phyloP scores from a whole-genome alignment of 164 flowering plant species.

The Tetracentron sinense region DNA sequence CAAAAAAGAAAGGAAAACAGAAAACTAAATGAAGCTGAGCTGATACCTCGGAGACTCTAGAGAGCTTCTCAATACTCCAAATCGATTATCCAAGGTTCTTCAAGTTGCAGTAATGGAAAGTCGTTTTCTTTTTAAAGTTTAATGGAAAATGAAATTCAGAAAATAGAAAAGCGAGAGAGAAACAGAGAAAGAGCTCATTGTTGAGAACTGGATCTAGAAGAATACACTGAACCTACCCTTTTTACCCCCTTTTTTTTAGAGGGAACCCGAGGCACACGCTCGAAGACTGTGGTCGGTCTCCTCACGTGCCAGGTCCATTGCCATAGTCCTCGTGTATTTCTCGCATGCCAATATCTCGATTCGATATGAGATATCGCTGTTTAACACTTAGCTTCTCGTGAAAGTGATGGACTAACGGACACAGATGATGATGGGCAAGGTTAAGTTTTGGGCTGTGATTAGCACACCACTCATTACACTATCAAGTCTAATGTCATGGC shows the following conservation, averaged over 20 bases:
- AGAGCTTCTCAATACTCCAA: not conserved
- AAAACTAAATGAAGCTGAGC: not conserved
- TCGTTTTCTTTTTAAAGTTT: not conserved
- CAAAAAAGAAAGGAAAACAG: not conserved
- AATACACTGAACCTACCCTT: not conserved
- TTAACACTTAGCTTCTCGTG: too few species aligned
- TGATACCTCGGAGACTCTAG: conserved; percentile 3
- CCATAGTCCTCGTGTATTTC: too few species aligned
- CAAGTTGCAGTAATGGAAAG: conserved; percentile 6
- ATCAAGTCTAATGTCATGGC: too few species aligned
- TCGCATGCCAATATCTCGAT: too few species aligned
- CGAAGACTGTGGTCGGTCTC: conserved; percentile 21
- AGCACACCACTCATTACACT: too few species aligned
- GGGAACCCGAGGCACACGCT: conserved; percentile 15
- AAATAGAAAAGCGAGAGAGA: not conserved
- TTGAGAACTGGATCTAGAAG: conserved; percentile 14
- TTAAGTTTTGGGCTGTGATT: too few species aligned
- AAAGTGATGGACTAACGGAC: too few species aligned
- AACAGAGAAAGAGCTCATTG: conserved; percentile 2
- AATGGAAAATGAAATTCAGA: not conserved
- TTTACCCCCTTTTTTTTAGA: not conserved
- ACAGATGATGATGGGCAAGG: too few species aligned
- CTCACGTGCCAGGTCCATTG: conserved; percentile 15
- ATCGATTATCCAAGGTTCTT: conserved; percentile 3
- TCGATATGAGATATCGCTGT: too few species aligned